A percentile compares a stretch with the other conserved stretches of the same genome.
Evolutionary conservation across 306 rosid species (phyloP).

Genomic region (Malus domestica): ASM211411v1 NC_041793.1:25329501-25330000

Average conservation of each 20-base stretch:
- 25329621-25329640: not conserved
- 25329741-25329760: not conserved
- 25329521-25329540: not conserved
- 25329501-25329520: not conserved
- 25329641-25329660: not conserved
- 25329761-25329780: not conserved
- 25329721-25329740: not conserved
- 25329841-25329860: not conserved
- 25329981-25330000: not conserved
- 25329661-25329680: not conserved
- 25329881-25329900: not conserved
- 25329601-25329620: not conserved
- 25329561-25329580: not conserved
- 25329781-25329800: not conserved
- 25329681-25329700: not conserved
- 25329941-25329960: not conserved
- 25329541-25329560: not conserved
- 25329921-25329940: not conserved
- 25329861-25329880: not conserved
- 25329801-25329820: not conserved
- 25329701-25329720: not conserved
- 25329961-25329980: not conserved
- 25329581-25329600: not conserved
- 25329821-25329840: not conserved
- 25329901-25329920: not conserved